Base-by-base conservation (phyloP, 2,329 filamentous ascomycete genomes). In the Penicillium sp. region DNA sequence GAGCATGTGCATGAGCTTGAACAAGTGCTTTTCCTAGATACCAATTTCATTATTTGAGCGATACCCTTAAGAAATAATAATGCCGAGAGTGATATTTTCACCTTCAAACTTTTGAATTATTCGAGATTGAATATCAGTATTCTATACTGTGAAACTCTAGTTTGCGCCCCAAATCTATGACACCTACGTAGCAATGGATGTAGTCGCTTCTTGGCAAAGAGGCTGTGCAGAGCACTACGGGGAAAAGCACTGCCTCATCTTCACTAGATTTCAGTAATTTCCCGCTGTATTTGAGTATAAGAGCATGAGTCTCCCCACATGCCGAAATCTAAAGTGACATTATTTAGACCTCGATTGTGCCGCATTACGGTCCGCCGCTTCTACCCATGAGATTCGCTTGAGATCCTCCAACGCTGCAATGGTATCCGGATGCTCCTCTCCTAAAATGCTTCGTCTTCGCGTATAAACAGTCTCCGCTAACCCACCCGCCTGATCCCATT, bases 361-460 rank as follows among this genome's bases (percentile, higher is more conserved):
- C 38, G 23, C 23, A 26, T 46, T 46, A 16, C 44, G 44, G 24
- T 46, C 44, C 33, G 44, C 44, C 31, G 44, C 44, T 33, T 48
- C 45, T 21, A 48, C 45, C 45, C 36, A 42, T 21, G 45, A 36
- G 15, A 48, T 33, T 23, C 45, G 45, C 26, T 36, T 48, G 7
- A 48, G 12, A 26, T 48, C 45, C 21, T 48, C 45, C 13, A 48
- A 41, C 6, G 54, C 51, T 2, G 54, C 48, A 26, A 52, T 12
- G 1, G 54, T 57, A 23, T 57, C 54, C 16, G 52, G 51, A 13
- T 57, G 54, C 2, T 49, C 48, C 10, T 39, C 46, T 2, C 54
- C 54, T 15, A 49, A 36, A 18, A n/a, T 7, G 6, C 8, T 44
- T 34, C 42, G 47, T 24, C 52, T 39, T 21, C 52, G 36, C n/a